Percentiles rank a stretch among this genome's conserved stretches.
Conservation (phyloP, 441 rosid species). For the Rhodomyrtus psidioides region DNA sequence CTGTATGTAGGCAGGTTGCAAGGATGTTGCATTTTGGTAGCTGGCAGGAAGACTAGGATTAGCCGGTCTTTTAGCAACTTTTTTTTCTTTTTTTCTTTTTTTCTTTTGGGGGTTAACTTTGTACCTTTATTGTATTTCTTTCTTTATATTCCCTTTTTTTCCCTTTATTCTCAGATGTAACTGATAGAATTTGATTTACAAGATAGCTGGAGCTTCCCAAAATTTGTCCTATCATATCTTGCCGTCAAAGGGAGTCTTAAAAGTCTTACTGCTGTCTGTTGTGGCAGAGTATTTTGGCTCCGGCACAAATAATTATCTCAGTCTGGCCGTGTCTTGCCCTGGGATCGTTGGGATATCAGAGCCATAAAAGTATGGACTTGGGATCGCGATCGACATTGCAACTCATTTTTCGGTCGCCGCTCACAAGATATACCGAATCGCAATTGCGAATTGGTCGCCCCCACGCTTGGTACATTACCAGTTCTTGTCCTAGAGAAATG, state of each 20-base stretch:
- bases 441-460: background rate
- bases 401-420: background rate
- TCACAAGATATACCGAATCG: background rate
- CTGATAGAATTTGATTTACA: conserved; percentile 39
- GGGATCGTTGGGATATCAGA: background rate
- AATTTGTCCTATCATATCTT: background rate
- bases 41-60: conserved; percentile 12
- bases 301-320: background rate
- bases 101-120: conserved; percentile 24
- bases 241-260: background rate
- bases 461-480: background rate
- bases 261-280: background rate
- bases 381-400: background rate
- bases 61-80: conserved; percentile 13
- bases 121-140: conserved; percentile 30
- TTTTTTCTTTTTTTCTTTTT: conserved; percentile 11
- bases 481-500: background rate
- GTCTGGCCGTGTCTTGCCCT: no score
- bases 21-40: conserved; percentile 35
- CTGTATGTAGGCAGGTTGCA: conserved; percentile 21
- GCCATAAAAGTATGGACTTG: background rate
- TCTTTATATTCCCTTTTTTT: conserved; percentile 18
- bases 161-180: conserved; percentile 32
- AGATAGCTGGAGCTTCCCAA: background rate
- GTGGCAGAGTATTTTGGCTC: background rate